These are phyloP conservation scores for Xylaria palmicola DNA, from an alignment of 495 filamentous ascomycete species.

Conservation along the genomic window DNA sequence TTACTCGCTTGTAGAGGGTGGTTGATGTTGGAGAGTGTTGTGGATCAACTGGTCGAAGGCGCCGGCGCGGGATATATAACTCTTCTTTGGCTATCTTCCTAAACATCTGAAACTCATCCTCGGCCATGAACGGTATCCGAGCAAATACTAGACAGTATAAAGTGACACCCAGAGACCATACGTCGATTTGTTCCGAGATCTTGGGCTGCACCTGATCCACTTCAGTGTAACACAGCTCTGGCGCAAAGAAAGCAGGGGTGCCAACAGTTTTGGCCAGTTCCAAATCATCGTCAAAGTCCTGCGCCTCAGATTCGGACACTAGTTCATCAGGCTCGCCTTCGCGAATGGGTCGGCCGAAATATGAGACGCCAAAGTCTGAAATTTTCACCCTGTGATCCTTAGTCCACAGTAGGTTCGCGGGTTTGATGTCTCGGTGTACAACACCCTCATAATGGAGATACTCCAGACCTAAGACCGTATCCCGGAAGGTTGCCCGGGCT, in stretches of 20 bases:
- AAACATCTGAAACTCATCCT: conserved; percentile 89
- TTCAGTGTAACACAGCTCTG: conserved; percentile 91
- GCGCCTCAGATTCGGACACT: conserved; percentile 77
- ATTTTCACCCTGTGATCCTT: conserved; percentile 88
- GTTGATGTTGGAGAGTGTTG: conserved; percentile 47
- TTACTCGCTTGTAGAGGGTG: conserved; percentile 55
- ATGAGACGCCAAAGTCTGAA: conserved; percentile 99
- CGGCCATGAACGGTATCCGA: conserved; percentile 86
- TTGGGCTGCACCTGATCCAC: conserved; percentile 48
- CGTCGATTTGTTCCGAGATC: conserved; percentile 73
- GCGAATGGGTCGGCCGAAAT: conserved; percentile 80
- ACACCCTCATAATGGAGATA: conserved; percentile 97
- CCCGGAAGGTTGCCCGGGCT: conserved; percentile 84
- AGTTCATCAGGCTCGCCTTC: conserved; percentile 76
- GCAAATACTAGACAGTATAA: conserved; percentile 94
- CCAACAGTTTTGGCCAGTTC: conserved; percentile 97
- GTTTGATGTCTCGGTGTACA: conserved; percentile 98
- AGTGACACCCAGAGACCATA: conserved; percentile 96
- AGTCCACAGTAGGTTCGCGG: conserved; percentile 92
- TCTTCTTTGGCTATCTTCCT: conserved; percentile 86
- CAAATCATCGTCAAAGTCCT: conserved; percentile 83
- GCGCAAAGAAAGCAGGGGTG: conserved; percentile 96
- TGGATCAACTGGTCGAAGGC: conserved; percentile 74
- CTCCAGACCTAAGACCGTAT: conserved; percentile 90
- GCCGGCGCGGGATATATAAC: conserved; percentile 77